A percentile compares a stretch with the other conserved stretches of the same genome.
Conservation (phyloP, 495 filamentous ascomycete species). For the Neurospora sp. region DNA sequence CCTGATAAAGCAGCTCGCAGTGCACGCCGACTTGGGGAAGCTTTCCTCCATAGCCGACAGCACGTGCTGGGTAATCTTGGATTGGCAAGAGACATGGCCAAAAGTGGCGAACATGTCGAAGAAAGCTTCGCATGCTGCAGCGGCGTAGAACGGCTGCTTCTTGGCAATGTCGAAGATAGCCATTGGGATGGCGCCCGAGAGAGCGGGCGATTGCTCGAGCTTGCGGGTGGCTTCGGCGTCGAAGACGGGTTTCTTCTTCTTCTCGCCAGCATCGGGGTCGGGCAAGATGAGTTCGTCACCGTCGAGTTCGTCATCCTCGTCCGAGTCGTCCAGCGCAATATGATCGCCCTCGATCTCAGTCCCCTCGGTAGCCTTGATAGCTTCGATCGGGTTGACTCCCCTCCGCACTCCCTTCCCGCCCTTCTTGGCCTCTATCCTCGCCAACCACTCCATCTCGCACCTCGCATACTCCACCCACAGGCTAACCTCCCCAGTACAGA, state of each 20-base stretch:
- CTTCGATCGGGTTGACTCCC: slow-evolving; percentile 26
- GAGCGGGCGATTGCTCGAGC: slow-evolving; percentile 65
- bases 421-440: slow-evolving; percentile 63
- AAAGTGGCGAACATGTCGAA: slow-evolving; percentile 72
- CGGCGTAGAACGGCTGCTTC: slow-evolving; percentile 60
- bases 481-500: slow-evolving; percentile 60
- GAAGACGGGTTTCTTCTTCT: slow-evolving; percentile 31
- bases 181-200: slow-evolving; percentile 83
- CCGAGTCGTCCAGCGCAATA: slow-evolving; percentile 29
- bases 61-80: slow-evolving; percentile 67
- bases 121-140: slow-evolving; percentile 59
- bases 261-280: slow-evolving; percentile 24
- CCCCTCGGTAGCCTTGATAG: slow-evolving; percentile 29
- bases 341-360: slow-evolving; percentile 17
- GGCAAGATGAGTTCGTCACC: slow-evolving; percentile 35
- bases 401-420: slow-evolving; percentile 48
- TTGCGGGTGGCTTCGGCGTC: slow-evolving; percentile 48
- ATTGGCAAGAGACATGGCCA: slow-evolving; percentile 48
- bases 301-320: slow-evolving; percentile 30
- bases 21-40: slow-evolving; percentile 48
- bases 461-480: slow-evolving; percentile 87
- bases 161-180: slow-evolving; percentile 85
- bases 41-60: slow-evolving; percentile 49
- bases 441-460: slow-evolving; percentile 85
- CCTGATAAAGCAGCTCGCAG: slow-evolving; percentile 59